A percentile compares a stretch with the other conserved stretches of the same genome.
Conservation (phyloP, 225 moss, liverwort and hornwort species). For the Straminergon stramineum region DNA sequence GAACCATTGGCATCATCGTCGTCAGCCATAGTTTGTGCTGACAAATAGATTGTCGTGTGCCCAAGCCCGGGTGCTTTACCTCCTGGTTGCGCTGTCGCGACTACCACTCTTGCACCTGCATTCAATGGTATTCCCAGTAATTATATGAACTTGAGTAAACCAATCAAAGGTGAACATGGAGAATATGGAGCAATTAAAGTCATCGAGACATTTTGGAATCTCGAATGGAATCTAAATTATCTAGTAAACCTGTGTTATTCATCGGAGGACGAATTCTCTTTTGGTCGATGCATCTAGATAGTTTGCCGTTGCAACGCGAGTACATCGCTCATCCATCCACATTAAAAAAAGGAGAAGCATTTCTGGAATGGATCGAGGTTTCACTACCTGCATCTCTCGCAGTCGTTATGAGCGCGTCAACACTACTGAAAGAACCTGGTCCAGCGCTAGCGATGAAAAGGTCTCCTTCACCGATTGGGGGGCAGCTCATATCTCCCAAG, state of each 20-base stretch:
- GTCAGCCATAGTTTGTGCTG: conserved; percentile 86
- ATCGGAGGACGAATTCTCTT: too few species aligned
- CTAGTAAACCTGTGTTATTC: too few species aligned
- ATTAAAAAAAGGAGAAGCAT: neutral
- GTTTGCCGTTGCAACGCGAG: neutral
- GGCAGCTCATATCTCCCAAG: conserved; percentile 82
- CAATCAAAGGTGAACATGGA: neutral
- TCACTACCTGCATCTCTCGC: conserved; percentile 48
- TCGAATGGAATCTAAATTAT: too few species aligned
- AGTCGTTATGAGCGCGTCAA: conserved; percentile 73
- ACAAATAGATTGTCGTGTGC: conserved; percentile 40
- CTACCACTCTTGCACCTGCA: conserved; percentile 68
- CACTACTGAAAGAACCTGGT: conserved; percentile 77
- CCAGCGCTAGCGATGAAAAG: conserved; percentile 84
- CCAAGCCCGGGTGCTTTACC: conserved; percentile 66
- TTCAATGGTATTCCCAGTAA: neutral
- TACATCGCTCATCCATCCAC: neutral
- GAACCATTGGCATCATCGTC: conserved; percentile 5
- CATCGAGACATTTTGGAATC: neutral
- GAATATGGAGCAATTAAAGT: neutral
- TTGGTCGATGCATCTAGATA: neutral
- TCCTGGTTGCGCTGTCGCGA: conserved; percentile 71
- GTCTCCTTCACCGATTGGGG: conserved; percentile 58
- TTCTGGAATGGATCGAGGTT: neutral
- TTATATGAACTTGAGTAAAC: neutral